phyloP scores from a whole-genome alignment of 257 asterid genomes.

The Nicotiana otophora region DNA sequence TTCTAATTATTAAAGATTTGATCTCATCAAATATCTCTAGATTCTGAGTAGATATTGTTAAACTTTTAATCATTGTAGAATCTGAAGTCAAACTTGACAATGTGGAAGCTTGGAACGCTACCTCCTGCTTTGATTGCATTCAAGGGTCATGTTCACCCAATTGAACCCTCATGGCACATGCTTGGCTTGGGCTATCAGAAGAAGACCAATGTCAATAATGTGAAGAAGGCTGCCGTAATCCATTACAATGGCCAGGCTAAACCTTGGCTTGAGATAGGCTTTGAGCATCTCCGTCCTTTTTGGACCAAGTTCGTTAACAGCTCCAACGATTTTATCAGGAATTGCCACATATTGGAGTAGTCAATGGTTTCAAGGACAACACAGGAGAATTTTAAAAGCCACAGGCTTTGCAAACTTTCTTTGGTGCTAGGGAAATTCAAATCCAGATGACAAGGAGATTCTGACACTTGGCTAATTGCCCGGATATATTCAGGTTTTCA shows the following conservation, averaged over 20 bases:
- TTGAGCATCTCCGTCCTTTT: constrained; percentile 96
- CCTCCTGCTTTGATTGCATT: constrained; percentile 99
- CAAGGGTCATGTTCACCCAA: constrained; percentile 80
- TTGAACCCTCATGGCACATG: constrained; percentile 97
- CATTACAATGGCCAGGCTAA: constrained; percentile 97
- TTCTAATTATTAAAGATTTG: not conserved
- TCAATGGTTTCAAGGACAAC: not conserved
- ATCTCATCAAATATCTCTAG: not conserved
- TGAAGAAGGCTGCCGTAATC: constrained; percentile 87
- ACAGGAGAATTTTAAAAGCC: constrained; percentile 18
- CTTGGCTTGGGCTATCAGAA: constrained; percentile 98
- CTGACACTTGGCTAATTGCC: constrained; percentile 28
- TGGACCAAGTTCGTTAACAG: constrained; percentile 93
- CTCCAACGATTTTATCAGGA: constrained; percentile 80
- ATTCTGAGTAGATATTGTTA: not conserved
- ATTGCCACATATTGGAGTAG: constrained; percentile 95
- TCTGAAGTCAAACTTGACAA: constrained; percentile 81
- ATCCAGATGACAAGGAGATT: constrained; percentile 25
- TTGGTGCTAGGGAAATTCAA: constrained; percentile 1
- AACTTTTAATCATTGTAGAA: constrained; percentile 51
- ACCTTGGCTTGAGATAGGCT: constrained; percentile 98
- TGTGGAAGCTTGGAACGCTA: constrained; percentile 98
- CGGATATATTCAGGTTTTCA: constrained; percentile 21
- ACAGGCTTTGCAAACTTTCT: constrained; percentile 1
- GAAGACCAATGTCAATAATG: constrained; percentile 59